Evolutionary conservation across 2,329 filamentous ascomycete species (phyloP).

Genomic region (Erysiphe pulchra): DNA sequence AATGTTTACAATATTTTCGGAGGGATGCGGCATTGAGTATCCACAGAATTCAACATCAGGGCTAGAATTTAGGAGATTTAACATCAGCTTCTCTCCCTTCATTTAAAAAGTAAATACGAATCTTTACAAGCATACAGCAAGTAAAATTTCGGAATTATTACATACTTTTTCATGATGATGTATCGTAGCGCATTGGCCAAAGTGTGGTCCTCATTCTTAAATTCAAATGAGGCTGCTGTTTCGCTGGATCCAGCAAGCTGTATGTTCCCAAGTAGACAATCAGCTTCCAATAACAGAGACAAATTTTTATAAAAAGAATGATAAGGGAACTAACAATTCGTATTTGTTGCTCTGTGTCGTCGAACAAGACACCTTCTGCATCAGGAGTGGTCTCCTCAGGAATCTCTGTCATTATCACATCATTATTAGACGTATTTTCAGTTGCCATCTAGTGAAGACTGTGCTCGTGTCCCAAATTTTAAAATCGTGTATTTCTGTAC

Average conservation of each 20-base stretch:
- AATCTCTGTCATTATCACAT: no score
- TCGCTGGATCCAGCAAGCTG: constrained; percentile 68
- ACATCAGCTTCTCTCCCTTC: background rate
- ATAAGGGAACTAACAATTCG: background rate
- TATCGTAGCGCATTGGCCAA: constrained; percentile 83
- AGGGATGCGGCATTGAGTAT: constrained; percentile 92
- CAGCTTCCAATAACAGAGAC: background rate
- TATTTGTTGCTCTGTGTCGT: background rate
- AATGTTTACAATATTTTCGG: constrained; percentile 88
- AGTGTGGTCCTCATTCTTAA: constrained; percentile 82
- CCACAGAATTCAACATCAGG: constrained; percentile 95
- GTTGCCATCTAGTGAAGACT: no score
- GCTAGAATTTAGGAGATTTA: constrained; percentile 20
- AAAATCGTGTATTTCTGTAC: no score
- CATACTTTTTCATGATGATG: constrained; percentile 96
- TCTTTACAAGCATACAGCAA: no score
- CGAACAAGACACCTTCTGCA: no score
- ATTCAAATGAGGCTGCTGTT: constrained; percentile 83
- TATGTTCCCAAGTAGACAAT: background rate
- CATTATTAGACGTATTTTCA: no score
- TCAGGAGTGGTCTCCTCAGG: no score
- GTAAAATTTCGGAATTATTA: background rate
- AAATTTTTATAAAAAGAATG: background rate
- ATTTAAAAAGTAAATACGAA: no score
- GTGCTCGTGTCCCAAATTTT: no score